phyloP scores from a whole-genome alignment of 2,329 filamentous ascomycete species.

The Escovopsis weberi region DNA sequence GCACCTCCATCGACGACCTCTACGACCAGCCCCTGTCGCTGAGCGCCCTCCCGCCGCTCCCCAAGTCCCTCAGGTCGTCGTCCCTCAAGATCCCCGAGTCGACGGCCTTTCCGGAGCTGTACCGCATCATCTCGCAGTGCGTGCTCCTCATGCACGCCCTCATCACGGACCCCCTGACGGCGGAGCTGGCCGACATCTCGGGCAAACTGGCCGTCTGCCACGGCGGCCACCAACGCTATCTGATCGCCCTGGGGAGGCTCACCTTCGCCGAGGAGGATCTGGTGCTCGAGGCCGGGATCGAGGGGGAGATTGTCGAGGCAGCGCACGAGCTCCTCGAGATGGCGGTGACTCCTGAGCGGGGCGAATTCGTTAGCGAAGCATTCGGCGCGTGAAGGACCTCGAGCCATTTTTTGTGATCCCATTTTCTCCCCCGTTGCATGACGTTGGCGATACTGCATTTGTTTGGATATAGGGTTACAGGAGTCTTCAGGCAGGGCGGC shows the following conservation, averaged over 20 bases:
- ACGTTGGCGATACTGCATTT: too few relatives aligned
- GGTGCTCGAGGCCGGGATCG: constrained; percentile 62
- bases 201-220: constrained; percentile 55
- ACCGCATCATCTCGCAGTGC: constrained; percentile 32
- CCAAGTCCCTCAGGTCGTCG: constrained; percentile 3
- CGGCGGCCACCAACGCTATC: constrained; percentile 67
- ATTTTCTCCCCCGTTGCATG: too few relatives aligned
- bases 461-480: too few relatives aligned
- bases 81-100: constrained; percentile 6
- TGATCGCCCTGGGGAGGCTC: constrained; percentile 67
- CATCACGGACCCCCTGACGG: constrained; percentile 32
- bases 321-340: constrained; percentile 73
- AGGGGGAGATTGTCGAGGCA: constrained; percentile 62
- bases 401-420: too few relatives aligned
- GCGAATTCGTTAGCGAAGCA: constrained; percentile 28
- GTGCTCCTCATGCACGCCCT: constrained; percentile 37
- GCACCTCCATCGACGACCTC: constrained; percentile 55
- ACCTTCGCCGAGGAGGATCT: constrained; percentile 70
- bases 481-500: too few relatives aligned
- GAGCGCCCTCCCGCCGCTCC: constrained; percentile 20
- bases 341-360: constrained; percentile 61
- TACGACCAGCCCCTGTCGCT: constrained; percentile 40
- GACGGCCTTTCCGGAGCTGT: constrained; percentile 18
- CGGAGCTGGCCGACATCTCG: constrained; percentile 43
- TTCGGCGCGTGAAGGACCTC: constrained; percentile 18